These are phyloP conservation scores for Phytopythium mirpurense DNA, from an alignment of 352 stramenopile species.

Conservation along the genomic window DNA sequence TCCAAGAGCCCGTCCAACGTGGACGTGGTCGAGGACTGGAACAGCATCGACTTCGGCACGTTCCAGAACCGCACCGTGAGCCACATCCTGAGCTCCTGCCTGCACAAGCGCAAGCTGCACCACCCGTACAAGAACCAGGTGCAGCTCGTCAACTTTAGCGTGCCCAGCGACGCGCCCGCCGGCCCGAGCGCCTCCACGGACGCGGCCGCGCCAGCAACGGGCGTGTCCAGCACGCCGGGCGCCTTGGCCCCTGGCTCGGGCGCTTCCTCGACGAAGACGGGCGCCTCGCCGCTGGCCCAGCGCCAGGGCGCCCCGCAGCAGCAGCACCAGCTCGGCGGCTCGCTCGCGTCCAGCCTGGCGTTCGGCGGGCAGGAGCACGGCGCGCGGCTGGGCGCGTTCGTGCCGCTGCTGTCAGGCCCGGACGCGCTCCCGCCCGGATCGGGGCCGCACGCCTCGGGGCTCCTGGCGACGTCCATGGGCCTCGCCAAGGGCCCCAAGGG, in stretches of 20 bases:
- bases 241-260: not conserved
- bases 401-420: slow-evolving; percentile 24
- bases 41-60: slow-evolving; percentile 69
- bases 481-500: slow-evolving; percentile 20
- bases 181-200: not conserved
- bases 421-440: slow-evolving; percentile 10
- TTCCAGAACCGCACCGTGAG: slow-evolving; percentile 83
- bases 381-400: slow-evolving; percentile 21
- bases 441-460: slow-evolving; percentile 9
- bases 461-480: slow-evolving; percentile 2
- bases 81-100: slow-evolving; percentile 76
- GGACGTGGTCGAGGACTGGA: slow-evolving; percentile 77
- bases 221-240: not conserved
- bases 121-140: slow-evolving; percentile 85
- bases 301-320: slow-evolving; percentile 10
- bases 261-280: not conserved
- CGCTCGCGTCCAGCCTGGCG: slow-evolving; percentile 47
- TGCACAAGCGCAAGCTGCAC: slow-evolving; percentile 79
- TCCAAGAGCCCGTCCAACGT: slow-evolving; percentile 72
- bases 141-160: slow-evolving; percentile 80
- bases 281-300: not conserved
- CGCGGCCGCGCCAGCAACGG: not conserved
- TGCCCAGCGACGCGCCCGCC: slow-evolving; percentile 24
- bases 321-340: slow-evolving; percentile 32
- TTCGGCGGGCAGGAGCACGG: slow-evolving; percentile 35